Evolutionary conservation across 73 alveolate species (phyloP), one percentile per base, ranked within the genome.

Genomic region (Paramecium tetraurelia): DNA sequence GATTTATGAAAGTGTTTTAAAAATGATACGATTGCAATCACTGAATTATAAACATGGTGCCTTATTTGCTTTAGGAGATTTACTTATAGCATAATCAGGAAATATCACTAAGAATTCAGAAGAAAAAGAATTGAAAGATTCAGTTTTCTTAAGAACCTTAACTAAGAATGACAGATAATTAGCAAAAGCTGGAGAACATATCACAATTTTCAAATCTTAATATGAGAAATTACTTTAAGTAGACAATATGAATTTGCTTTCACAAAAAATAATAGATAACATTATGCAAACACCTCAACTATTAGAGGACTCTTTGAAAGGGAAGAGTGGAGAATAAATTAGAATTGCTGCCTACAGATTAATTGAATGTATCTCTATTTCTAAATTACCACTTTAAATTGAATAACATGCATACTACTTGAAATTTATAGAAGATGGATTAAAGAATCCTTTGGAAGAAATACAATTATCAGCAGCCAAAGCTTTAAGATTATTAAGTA

Each of bases 301-400:
- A 59, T 94, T 98, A 14, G 99, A 98, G 75, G 93, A 97, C 58
- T 86, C 92, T 58, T 97, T 95, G 87, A 96, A 99, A 96, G 99
- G 99, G 14, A 97, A 97, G 93, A 99, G 99, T 22, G 99, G 84
- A 27, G 48, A 63, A 33, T 63, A 63, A 63, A 31, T 63, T 14
- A 63, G 84, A 20, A 63, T 63, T 11, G 84, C 84, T 21, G 50
- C 44, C 18, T 63, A 63, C 9, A 63, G 84, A 63, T 9, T 63
- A 3, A 63, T 63, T 63, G 84, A 63, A 63, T 63, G 84, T 27
- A 63, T 63, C 29, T 63, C 84, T 63, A 63, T 63, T 22, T 27
- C 84, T 63, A 63, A 63, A 4, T 63, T 63, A 33, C 84, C 84
- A 11, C 14, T 63, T 12, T 33, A 20, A 63, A 11, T 33, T 27